Conservation (phyloP, 139 green algal genomes). For the Asterochloris erici region DNA sequence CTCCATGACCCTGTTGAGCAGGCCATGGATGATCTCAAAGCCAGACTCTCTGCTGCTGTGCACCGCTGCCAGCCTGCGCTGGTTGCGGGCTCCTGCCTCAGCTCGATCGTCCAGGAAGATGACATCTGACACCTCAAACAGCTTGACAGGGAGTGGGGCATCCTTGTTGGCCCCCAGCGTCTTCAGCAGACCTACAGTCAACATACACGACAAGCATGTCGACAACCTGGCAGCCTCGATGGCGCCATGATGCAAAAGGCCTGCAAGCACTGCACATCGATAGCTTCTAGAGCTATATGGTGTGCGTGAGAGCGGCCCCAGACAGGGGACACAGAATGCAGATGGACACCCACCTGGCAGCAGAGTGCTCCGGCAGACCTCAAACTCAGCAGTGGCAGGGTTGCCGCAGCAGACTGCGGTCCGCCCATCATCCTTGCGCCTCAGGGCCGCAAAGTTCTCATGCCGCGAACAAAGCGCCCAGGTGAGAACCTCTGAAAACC, state of each 20-base stretch:
- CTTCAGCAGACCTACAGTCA: conserved; percentile 78
- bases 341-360: conserved; percentile 27
- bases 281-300: neutral
- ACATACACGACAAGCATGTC: conserved; percentile 38
- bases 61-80: conserved; percentile 85
- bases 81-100: conserved; percentile 83
- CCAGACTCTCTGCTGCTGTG: conserved; percentile 69
- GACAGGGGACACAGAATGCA: neutral
- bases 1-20: conserved; percentile 97
- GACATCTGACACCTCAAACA: conserved; percentile 95
- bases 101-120: conserved; percentile 50
- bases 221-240: neutral
- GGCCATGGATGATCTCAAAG: conserved; percentile 95
- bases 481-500: conserved; percentile 78
- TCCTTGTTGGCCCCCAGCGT: conserved; percentile 94
- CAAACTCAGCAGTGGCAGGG: conserved; percentile 91
- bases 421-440: conserved; percentile 56
- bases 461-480: conserved; percentile 84
- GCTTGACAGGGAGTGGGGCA: conserved; percentile 80
- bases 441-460: conserved; percentile 87
- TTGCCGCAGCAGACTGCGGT: conserved; percentile 89
- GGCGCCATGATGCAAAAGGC: too few species aligned
- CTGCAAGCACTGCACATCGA: conserved; percentile 56
- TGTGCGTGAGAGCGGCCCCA: neutral
- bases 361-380: conserved; percentile 68